Conservation (phyloP, 2,329 filamentous ascomycete genomes). For the Daldinia eschscholtzii region DNA sequence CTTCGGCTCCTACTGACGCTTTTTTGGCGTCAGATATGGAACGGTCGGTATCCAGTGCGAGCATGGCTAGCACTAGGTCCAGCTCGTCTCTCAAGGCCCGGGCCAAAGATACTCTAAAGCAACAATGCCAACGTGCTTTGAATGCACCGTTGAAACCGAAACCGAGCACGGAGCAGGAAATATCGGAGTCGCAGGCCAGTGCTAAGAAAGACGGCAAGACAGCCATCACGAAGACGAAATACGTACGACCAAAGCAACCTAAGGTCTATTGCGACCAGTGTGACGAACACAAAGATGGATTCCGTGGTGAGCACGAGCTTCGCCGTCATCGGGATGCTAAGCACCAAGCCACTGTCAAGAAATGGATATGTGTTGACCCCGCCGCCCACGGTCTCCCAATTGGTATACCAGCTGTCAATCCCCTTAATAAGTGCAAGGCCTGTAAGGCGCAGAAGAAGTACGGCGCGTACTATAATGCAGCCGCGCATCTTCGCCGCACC, state of each 20-base stretch:
- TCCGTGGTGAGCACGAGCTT: constrained; percentile 88
- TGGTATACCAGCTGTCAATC: constrained; percentile 67
- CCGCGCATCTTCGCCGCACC: constrained; percentile 86
- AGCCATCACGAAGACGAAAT: constrained; percentile 58
- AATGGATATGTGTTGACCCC: constrained; percentile 71
- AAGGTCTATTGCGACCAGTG: constrained; percentile 80
- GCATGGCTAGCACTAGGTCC: constrained; percentile 59
- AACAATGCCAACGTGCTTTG: constrained; percentile 60
- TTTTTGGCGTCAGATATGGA: constrained; percentile 58
- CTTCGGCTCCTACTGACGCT: constrained; percentile 49
- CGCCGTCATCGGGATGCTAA: constrained; percentile 74
- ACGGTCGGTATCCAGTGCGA: constrained; percentile 62
- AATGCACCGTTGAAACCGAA: constrained; percentile 61
- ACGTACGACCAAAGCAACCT: constrained; percentile 74
- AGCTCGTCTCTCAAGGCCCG: constrained; percentile 61
- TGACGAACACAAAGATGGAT: constrained; percentile 79
- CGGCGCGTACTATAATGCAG: constrained; percentile 93
- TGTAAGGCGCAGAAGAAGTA: constrained; percentile 84
- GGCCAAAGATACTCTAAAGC: constrained; percentile 61
- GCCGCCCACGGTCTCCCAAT: constrained; percentile 55
- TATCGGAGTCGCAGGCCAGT: constrained; percentile 41
- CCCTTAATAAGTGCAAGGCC: constrained; percentile 85
- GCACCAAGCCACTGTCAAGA: constrained; percentile 70
- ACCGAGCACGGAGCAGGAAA: constrained; percentile 52
- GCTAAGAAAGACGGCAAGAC: constrained; percentile 60